Evolutionary conservation across 306 rosid species (phyloP), one percentile per base, ranked within the genome.

Genomic region (Castanea mollissima): DNA sequence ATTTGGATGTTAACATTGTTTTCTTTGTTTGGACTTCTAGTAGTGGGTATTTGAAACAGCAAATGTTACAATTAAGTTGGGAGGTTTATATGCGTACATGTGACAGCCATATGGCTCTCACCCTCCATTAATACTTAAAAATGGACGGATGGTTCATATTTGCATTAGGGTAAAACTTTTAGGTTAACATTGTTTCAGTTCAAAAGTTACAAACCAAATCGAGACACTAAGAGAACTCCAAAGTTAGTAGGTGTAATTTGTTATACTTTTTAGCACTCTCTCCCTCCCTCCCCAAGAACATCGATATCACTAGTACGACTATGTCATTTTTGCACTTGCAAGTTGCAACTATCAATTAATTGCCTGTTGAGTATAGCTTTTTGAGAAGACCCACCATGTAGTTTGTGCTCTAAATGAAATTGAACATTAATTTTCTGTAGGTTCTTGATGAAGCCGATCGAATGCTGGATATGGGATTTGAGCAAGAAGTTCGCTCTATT

Each of bases 391-490:
- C 11, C 16, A 3, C 54, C 0, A 49, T 25, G 41, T 7, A 29
- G 6, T 60, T 14, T 27, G 59, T 41, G 55, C 77, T 20, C 69
- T 80, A 15, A 58, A 77, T 7, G 55, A 63, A 78, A 44, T 55
- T 68, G 4, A 15, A 11, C 21, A 20, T 84, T 71, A 32, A 54
- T 74, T 78, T 86, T 67, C 74, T 81, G 23, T 67, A 92, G 97
- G 97, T 92, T 59, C 97, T 94, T 81, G 97, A 94, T 91, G 97
- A 94, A 85, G 99, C 99, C 9, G 99, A 94, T 85, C 87, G 97
- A 84, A 94, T 94, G 99, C 94, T 94, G 80, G 99, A 92, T 81
- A 91, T 94, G 99, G 97, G 97, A 84, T 94, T 92, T 84, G 97
- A 94, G 77, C 97, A 89, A 75, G 81, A 88, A 84, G 99, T 95